Evolutionary conservation across 495 filamentous ascomycete genomes (phyloP).

Genomic region (Lepidopterella palustris): DNA sequence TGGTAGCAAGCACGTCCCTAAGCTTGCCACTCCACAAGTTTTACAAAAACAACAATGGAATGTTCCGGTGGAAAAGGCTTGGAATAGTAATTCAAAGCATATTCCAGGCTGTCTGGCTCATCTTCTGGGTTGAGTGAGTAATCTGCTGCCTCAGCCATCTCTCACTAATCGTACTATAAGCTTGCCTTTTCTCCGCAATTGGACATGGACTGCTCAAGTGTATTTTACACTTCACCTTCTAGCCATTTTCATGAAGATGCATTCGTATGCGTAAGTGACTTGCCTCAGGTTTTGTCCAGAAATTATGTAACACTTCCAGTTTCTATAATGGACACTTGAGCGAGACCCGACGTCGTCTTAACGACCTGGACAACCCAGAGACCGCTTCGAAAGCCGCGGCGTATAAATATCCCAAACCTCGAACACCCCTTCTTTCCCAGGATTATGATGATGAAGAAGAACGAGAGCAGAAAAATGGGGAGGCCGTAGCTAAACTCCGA

Average conservation of each 20-base stretch:
- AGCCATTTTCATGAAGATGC: conserved; percentile 94
- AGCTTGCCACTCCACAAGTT: conserved; percentile 68
- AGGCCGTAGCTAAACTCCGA: conserved; percentile 54
- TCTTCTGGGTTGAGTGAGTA: conserved; percentile 70
- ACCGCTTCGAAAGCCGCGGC: conserved; percentile 61
- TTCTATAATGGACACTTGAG: conserved; percentile 97
- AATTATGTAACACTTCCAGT: conserved; percentile 2
- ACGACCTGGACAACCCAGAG: conserved; percentile 68
- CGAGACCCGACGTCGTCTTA: conserved; percentile 72
- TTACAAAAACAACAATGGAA: conserved; percentile 49
- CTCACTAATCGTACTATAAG: conserved; percentile 37
- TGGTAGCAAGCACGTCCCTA: conserved; percentile 70
- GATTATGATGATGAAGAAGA: conserved; percentile 31
- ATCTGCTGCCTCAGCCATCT: neutral
- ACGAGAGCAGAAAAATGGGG: conserved; percentile 35
- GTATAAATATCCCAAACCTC: conserved; percentile 68
- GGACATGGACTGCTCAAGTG: conserved; percentile 94
- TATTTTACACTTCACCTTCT: conserved; percentile 89
- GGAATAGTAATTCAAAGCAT: conserved; percentile 78
- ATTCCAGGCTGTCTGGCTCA: conserved; percentile 72
- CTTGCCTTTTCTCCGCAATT: conserved; percentile 78
- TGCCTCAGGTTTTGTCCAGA: neutral
- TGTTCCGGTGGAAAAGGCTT: conserved; percentile 63
- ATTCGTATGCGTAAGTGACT: conserved; percentile 64
- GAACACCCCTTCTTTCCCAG: conserved; percentile 30